Evolutionary conservation across 2,329 filamentous ascomycete genomes (phyloP), one percentile per base, ranked within the genome.

Genomic region (Tricladium varicosporioides): DNA sequence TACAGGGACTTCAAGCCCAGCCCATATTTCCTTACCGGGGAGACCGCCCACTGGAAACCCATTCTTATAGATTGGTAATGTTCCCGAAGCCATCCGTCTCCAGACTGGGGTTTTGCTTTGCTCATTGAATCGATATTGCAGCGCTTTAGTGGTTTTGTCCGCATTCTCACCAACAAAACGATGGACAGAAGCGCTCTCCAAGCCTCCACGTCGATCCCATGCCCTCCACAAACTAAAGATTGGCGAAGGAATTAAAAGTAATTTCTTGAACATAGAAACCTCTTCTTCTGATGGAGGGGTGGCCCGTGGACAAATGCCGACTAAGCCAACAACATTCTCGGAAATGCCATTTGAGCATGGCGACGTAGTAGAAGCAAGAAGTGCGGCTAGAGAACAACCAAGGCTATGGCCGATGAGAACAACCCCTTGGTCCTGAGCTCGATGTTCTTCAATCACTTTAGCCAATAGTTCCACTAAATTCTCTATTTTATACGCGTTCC

Each of bases 361-460:
- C 1, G 80, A 83, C 60, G 69, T 64, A 72, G 76, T 58, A 60
- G 75, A 63, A 9, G 91, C 87, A 51, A 97, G 76, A 14, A 87
- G 76, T 22, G 89, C 86, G 5, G 87, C 84, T 16, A 97, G 76
- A 2, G 89, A 89, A 57, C 89, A 92, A 5, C 94, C 94, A 83
- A 97, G 88, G 70, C 91, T 96, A 69, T 99, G 94, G 1, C 87
- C 91, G 58, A 97, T 83, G 31, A 97, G 72, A 16, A 97, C 81
- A 13, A 96, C 81, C 2, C 85, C 82, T 71, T 96, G 92, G 1
- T 76, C 78, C 45, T 80, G 80, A 62, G 89, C 85, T 43, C 88
- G 83, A 67, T 93, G 83, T 47, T 85, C 80, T 42, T 91, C 82
- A 58, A 97, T 92, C 32, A 91, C 83, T 1, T 78, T 80, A 56